phyloP scores from a whole-genome alignment of 2,329 filamentous ascomycete species.

The Corynespora cassiicola region DNA sequence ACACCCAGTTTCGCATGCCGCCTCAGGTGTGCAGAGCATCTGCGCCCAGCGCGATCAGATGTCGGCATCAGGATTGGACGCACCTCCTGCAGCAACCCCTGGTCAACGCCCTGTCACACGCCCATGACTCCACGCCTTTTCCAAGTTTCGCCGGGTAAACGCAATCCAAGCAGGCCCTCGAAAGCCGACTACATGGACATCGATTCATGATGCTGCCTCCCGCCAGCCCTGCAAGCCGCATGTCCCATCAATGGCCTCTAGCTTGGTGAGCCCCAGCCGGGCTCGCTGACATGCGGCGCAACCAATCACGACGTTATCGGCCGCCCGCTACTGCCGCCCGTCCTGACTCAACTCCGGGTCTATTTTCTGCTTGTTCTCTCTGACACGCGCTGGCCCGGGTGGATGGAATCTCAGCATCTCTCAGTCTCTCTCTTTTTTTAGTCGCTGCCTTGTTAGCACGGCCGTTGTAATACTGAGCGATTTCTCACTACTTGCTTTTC shows the following conservation, averaged over 20 bases:
- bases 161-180: conserved; percentile 22
- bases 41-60: conserved; percentile 34
- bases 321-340: conserved; percentile 22
- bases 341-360: conserved; percentile 33
- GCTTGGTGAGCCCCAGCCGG: conserved; percentile 12
- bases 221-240: conserved; percentile 23
- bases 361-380: conserved; percentile 27
- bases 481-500: conserved; percentile 29
- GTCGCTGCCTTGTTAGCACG: conserved; percentile 31
- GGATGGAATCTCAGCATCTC: conserved; percentile 31
- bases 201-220: conserved; percentile 17
- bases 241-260: conserved; percentile 15
- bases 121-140: conserved; percentile 22
- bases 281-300: conserved; percentile 23
- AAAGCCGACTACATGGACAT: conserved; percentile 18
- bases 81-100: conserved; percentile 27
- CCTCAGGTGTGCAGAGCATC: conserved; percentile 30
- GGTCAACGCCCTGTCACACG: conserved; percentile 22
- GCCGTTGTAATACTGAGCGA: conserved; percentile 45
- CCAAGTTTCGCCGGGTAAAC: conserved; percentile 24
- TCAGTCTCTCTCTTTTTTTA: conserved; percentile 28
- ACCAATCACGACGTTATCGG: conserved; percentile 16
- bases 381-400: conserved; percentile 46
- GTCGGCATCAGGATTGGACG: conserved; percentile 23
- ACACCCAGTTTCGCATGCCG: conserved; percentile 20